Conservation (phyloP, 139 green algal species). For the Chlamydomonas schloesseri region DNA sequence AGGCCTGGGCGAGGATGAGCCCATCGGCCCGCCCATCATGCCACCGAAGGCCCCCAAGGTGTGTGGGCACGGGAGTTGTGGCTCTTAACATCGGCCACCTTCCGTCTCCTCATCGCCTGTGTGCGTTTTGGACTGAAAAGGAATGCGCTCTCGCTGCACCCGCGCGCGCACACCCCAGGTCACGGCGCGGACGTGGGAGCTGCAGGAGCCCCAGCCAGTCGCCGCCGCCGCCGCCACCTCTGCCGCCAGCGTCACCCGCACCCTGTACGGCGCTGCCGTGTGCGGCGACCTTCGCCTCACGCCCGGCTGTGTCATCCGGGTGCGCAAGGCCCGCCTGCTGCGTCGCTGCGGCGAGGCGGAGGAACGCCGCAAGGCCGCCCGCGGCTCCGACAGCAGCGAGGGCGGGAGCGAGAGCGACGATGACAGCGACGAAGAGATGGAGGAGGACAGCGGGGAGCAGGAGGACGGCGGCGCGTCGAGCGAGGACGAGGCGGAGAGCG, state of each 20-base stretch:
- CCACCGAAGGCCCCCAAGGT: background rate
- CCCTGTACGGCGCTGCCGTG: constrained; percentile 27
- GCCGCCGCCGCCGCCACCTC: background rate
- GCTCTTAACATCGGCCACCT: no score
- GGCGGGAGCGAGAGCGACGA: no score
- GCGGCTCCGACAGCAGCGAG: no score
- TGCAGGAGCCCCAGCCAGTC: background rate
- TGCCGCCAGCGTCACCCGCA: background rate
- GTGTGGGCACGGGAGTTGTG: no score
- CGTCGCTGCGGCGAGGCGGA: no score
- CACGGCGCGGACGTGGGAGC: background rate
- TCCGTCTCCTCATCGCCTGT: no score
- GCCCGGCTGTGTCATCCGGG: constrained; percentile 20
- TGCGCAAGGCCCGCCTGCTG: background rate
- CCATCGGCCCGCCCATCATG: no score
- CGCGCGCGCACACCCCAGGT: no score
- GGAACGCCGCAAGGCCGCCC: no score
- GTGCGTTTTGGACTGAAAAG: no score
- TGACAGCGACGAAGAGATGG: background rate
- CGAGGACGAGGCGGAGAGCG: constrained; percentile 64
- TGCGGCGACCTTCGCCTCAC: constrained; percentile 4
- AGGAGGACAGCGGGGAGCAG: background rate
- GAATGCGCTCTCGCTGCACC: no score
- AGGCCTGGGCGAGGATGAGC: no score
- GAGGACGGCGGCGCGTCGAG: background rate